Evolutionary conservation across 2,329 filamentous ascomycete genomes (phyloP).

Genomic region (Dactylellina sp.): DNA sequence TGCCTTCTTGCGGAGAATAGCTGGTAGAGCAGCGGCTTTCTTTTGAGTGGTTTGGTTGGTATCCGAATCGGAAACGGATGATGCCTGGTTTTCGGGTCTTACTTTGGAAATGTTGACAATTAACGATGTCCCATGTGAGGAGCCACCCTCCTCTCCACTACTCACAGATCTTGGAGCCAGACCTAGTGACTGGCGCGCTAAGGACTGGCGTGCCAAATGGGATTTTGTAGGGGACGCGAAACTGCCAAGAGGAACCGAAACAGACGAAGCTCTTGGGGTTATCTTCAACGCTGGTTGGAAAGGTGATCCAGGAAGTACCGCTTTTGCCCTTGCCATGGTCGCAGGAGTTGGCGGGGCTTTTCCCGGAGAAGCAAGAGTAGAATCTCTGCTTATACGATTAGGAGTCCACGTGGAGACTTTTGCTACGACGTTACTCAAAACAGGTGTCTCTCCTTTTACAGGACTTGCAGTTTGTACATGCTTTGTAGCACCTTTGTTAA

Average conservation of each 20-base stretch:
- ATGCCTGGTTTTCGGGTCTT: background rate
- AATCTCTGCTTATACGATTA: background rate
- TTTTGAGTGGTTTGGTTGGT: background rate
- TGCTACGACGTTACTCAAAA: background rate
- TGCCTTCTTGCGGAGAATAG: conserved; percentile 31
- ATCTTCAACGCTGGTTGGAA: conserved; percentile 29
- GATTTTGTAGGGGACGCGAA: conserved; percentile 45
- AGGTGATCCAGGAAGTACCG: conserved; percentile 17
- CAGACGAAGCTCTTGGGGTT: background rate
- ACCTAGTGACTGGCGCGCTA: conserved; percentile 19
- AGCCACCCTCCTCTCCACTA: background rate
- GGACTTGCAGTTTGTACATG: background rate
- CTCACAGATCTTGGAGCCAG: conserved; percentile 9
- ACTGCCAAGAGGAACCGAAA: conserved; percentile 14
- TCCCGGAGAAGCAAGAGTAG: conserved; percentile 1
- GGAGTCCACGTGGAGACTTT: background rate
- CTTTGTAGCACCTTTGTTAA: background rate
- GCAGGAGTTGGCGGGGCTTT: conserved; percentile 22
- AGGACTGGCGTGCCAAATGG: conserved; percentile 22
- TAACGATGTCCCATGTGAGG: conserved; percentile 13
- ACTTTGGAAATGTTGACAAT: conserved; percentile 24
- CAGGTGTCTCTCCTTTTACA: background rate
- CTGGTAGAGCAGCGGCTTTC: background rate
- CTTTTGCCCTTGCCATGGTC: conserved; percentile 14
- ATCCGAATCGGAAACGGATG: background rate